phyloP scores from a whole-genome alignment of 306 rosid genomes.

The Spatholobus suberectus region DNA sequence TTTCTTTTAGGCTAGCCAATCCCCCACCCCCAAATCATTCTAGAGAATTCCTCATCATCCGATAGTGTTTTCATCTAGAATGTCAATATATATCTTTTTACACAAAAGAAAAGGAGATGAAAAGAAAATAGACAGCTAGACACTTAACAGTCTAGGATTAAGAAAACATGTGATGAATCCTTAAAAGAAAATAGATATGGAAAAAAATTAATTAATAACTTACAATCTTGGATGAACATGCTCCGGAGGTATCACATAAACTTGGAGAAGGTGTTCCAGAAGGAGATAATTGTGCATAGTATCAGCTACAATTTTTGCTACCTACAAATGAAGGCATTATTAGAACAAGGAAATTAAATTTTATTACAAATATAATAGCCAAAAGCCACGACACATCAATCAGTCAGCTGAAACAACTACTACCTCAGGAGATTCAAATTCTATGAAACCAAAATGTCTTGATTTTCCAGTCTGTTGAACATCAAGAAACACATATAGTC shows the following conservation, averaged over 20 bases:
- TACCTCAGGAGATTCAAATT: slow-evolving; percentile 88
- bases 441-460: slow-evolving; percentile 83
- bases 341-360: slow-evolving; percentile 17
- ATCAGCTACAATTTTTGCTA: slow-evolving; percentile 85
- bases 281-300: slow-evolving; percentile 91
- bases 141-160: not conserved
- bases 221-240: slow-evolving; percentile 81
- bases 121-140: not conserved
- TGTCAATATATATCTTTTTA: not conserved
- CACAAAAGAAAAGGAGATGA: not conserved
- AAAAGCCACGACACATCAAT: not conserved
- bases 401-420: not conserved
- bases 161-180: not conserved
- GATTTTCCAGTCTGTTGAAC: slow-evolving; percentile 73
- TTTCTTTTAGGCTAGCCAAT: not conserved
- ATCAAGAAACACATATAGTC: not conserved
- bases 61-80: not conserved
- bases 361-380: not conserved
- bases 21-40: not conserved
- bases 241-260: slow-evolving; percentile 67
- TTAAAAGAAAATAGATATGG: not conserved
- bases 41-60: not conserved
- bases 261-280: slow-evolving; percentile 82
- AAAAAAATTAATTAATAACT: slow-evolving; percentile 41
- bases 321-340: slow-evolving; percentile 56